A percentile compares a stretch with the other conserved stretches of the same genome.
These are phyloP conservation scores for Candida jianshihensis DNA, from an alignment of 805 yeast species.

Conservation along the genomic window DNA sequence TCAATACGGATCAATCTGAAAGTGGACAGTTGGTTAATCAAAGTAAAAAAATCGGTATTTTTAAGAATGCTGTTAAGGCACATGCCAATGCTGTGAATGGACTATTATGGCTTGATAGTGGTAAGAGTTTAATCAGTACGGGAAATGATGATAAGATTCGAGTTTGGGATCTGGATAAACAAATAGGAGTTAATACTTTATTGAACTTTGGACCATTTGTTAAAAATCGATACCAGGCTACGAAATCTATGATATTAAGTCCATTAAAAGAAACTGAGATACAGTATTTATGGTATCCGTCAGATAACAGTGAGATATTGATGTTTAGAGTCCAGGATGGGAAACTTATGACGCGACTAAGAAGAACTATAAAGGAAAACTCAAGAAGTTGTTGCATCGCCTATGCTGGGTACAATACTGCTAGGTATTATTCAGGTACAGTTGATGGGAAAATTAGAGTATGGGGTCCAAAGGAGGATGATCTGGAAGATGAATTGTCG, in stretches of 20 bases:
- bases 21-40: constrained; percentile 14
- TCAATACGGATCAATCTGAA: constrained; percentile 30
- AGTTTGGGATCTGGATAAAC: constrained; percentile 64
- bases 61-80: constrained; percentile 38
- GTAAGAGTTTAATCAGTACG: constrained; percentile 53
- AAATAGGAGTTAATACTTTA: constrained; percentile 48
- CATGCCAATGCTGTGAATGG: constrained; percentile 81
- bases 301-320: constrained; percentile 67
- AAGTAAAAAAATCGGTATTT: constrained; percentile 16
- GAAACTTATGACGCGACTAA: constrained; percentile 50
- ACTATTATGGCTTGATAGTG: constrained; percentile 62
- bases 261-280: constrained; percentile 42
- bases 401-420: constrained; percentile 36
- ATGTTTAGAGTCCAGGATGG: constrained; percentile 57
- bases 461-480: constrained; percentile 41
- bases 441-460: constrained; percentile 57
- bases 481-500: not conserved
- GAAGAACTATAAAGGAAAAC: constrained; percentile 34
- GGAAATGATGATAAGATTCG: constrained; percentile 79
- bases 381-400: constrained; percentile 45
- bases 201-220: constrained; percentile 75
- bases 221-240: constrained; percentile 44
- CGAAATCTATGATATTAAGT: constrained; percentile 25
- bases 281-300: constrained; percentile 61
- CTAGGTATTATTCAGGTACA: constrained; percentile 52